Percentiles rank a stretch among this genome's conserved stretches.
phyloP scores from a whole-genome alignment of 2,329 filamentous ascomycete species.

The Westerdykella ornata region DNA sequence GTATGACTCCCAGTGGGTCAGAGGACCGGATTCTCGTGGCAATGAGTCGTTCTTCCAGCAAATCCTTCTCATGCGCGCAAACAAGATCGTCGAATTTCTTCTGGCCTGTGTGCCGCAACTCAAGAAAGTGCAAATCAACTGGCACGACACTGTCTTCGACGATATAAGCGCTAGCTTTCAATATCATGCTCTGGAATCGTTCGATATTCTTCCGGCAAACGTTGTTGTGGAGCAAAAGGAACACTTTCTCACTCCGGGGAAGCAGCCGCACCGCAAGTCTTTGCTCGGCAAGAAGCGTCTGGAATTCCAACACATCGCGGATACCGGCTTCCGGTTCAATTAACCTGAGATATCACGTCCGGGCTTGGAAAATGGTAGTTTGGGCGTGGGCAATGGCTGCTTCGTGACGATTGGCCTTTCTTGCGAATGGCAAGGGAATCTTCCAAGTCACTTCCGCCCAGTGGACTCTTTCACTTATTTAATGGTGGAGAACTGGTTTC shows the following conservation, averaged over 20 bases:
- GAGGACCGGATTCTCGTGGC: conserved; percentile 11
- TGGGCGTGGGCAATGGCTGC: no score
- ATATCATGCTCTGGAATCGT: conserved; percentile 18
- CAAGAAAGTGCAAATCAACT: conserved; percentile 22
- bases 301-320: conserved; percentile 25
- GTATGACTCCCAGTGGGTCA: conserved; percentile 33
- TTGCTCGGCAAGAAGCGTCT: conserved; percentile 23
- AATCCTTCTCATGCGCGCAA: conserved; percentile 20
- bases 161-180: conserved; percentile 16
- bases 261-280: conserved; percentile 19
- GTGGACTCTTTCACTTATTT: no score
- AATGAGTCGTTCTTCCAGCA: conserved; percentile 22
- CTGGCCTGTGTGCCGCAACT: conserved; percentile 21
- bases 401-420: no score
- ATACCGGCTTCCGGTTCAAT: neutral
- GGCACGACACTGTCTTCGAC: conserved; percentile 29
- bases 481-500: no score
- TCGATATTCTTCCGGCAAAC: conserved; percentile 15
- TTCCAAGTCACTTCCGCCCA: no score
- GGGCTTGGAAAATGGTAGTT: no score
- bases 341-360: no score
- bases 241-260: conserved; percentile 22
- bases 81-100: conserved; percentile 17
- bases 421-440: no score
- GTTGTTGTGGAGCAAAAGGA: conserved; percentile 16